Evolutionary conservation across 2,329 filamentous ascomycete species (phyloP), one percentile per base, ranked within the genome.

Genomic region (Hymenoscyphus infarciens): DNA sequence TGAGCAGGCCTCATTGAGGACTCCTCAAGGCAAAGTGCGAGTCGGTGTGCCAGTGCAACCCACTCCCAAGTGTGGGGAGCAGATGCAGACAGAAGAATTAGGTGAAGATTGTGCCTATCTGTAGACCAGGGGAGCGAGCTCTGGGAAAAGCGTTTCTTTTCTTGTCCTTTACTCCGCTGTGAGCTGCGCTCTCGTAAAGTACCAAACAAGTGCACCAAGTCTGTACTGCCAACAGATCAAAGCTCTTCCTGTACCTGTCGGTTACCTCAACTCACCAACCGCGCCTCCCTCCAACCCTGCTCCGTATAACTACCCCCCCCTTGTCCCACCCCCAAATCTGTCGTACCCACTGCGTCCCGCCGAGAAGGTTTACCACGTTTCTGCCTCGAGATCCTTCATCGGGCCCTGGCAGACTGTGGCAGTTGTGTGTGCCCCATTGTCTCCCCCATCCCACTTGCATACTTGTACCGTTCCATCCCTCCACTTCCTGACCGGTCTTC

Each of bases 311-410:
- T 42, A 22, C 53, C 38, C 25, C 49, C 27, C 35, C 58, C 33
- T 29, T 19, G 33, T 16, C 42, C 45, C 27, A 16, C 38, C 22
- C 35, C 54, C 39, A 39, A 27, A 22, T 54, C 27, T 10, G 25
- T 52, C 38, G 7, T 42, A 39, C 25, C 45, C 22, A 45, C 57
- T 55, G 54, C 27, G 58, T 60, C 45, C 61, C 58, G 58, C 58
- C 22, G 19, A 54, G 58, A 35, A 57, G 57, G 61, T 38, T 57
- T 63, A 45, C 61, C 61, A 63, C 58, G 61, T 63, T 63, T 59
- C 59, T 60, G 58, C 58, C 58, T 60, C 58, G 58, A 60, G 19
- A 22, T 54, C 53, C 58, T 31, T 38, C 45, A 52, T 53, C 57
- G 39, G 39, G 39, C 45, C 57, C 57, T 53, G 57, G 39, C 27